Base-by-base conservation (phyloP, 2,329 filamentous ascomycete genomes). In the Penicillium occitanis region DNA sequence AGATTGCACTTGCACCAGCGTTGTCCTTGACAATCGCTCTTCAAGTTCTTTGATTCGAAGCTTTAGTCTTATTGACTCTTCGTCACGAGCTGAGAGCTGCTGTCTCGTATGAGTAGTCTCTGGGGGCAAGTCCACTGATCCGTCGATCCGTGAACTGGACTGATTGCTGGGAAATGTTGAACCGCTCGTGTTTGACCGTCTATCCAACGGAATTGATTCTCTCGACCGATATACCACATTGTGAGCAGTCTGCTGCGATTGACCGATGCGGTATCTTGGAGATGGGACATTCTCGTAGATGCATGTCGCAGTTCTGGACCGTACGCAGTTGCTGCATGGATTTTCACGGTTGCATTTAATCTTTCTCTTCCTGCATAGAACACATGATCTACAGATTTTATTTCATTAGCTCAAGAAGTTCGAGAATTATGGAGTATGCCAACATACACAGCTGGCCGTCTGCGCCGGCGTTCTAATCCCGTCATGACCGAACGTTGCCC, bases 321-420 rank as follows among this genome's bases (percentile, higher is more conserved):
- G 83, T n/a, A 84, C 67, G 71, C 88, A 90, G 66, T 87, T 86
- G 67, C 79, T 82, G 70, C 87, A 90, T 0, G 88, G 88, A 6
- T 77, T 74, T 66, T 83, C 83, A 59, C 85, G 84, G 71, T 90
- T 84, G 71, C 87, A 90, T 57, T 83, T 82, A 66, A 89, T 84
- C 74, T 90, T 90, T 48, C 86, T 85, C 64, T 77, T 82, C 51
- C 87, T 80, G 71, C 88, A 90, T 50, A 86, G 79, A 69, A 82
- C 77, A 72, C 86, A 88, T 1, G 86, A 82, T 17, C 82, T 86
- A 25, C 25, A 25, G 25, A 25, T 25, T 25, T 25, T 25, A 25
- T 25, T 25, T 25, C 25, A 25, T 25, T 25, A 25, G 25, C 25
- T 25, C 25, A 25, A 25, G 25, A 25, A 25, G 3, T 25, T 25